Base-by-base conservation (phyloP, 805 yeast species). In the Zygotorulaspora florentina region DNA sequence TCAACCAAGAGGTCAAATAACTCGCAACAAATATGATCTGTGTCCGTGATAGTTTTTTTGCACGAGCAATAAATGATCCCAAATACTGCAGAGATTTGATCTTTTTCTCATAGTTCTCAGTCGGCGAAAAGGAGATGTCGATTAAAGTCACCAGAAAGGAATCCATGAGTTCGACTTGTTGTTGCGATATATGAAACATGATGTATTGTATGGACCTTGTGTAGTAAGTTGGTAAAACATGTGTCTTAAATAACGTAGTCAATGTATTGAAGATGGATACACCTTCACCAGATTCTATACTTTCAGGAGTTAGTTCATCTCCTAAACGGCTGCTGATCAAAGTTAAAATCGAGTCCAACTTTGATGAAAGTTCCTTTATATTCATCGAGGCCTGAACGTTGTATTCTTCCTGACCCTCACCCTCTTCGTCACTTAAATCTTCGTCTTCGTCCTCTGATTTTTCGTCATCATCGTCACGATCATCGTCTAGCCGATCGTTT, bases 51-150 rank as follows among this genome's bases (percentile, higher is more conserved):
- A 91, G 70, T 35, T 78, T 77, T 52, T 81, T 80, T 9, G 96
- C 96, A 45, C 99, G 76, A 1, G 98, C 93, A 47, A 91, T 79
- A 59, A 82, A 91, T 2, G 96, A 87, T 1, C 96, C 83, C 45
- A 91, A 74, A 62, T 93, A 91, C 66, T 93, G 98, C 76, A 90
- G 77, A 2, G 96, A 85, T 69, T 90, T 90, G 53, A 88, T 80
- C 55, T 95, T 77, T 53, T 81, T 83, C 45, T 87, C 91, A 30
- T 81, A 69, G 20, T 80, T 76, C 62, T 85, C 89, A 36, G 72
- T 70, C 8, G 82, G 75, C 42, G 82, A 77, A 62, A 93, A 83
- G 2, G 95, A 87, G 33, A 85, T 77, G 59, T 91, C 97, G 36
- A 91, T 81, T 53, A 93, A 71, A 34, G 85, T 72, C 2, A 86